Evolutionary conservation across 2,329 filamentous ascomycete genomes (phyloP), one percentile per base, ranked within the genome.

Genomic region (Sclerotiophoma versabilis): DNA sequence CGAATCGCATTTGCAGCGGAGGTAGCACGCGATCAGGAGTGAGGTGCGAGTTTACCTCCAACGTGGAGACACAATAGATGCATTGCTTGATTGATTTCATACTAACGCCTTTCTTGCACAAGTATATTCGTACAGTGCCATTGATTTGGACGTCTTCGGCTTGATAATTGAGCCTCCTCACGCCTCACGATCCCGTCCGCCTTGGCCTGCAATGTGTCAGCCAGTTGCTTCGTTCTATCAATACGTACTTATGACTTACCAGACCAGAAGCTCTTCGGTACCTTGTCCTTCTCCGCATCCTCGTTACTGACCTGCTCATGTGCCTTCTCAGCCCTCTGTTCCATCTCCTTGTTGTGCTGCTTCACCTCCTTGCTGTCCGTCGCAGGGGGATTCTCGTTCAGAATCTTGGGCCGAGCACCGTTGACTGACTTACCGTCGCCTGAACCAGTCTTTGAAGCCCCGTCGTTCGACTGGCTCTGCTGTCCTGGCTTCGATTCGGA

Each of bases 271-370:
- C 63, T 57, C 48, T 68, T 68, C 14, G 65, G 50, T 15, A 78
- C 77, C 60, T 79, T 77, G 27, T 79, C 75, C 58, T 77, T 76
- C 52, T 73, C 50, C 14, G 64, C 67, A 6, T 77, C 73, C 57
- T 73, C 64, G 55, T 74, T 72, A 38, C 55, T 64, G 44, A 72
- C 67, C 69, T 72, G 70, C 58, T 75, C 73, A 60, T 73, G 58
- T 53, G 77, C 67, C 70, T 68, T 74, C 60, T 80, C 77, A 64
- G 73, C 69, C 63, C 77, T 69, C 44, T 73, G 54, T 23, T 75
- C 74, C 71, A 80, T 73, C 60, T 80, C 77, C 59, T 68, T 48
- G 56, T 80, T 80, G 63, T 80, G 78, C 64, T 75, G 45, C 70
- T 68, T 72, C 19, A 80, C 77, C 12, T 76, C 75, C 58, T 72